Base-by-base conservation (phyloP, 2,329 filamentous ascomycete genomes). In the Chalara sp. region DNA sequence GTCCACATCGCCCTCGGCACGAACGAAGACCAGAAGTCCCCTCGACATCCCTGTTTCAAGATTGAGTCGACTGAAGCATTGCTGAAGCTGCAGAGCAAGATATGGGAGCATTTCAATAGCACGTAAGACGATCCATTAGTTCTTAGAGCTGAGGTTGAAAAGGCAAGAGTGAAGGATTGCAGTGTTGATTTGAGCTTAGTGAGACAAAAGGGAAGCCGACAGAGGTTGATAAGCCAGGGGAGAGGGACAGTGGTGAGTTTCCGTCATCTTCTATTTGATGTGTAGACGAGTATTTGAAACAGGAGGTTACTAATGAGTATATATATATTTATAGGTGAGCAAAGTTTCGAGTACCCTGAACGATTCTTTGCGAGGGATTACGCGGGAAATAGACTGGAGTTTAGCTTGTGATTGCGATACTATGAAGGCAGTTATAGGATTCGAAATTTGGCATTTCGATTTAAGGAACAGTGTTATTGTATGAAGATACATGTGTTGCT, bases 301-400 rank as follows among this genome's bases (percentile, higher is more conserved):
- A 21, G 6, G 31, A 28, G 21, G n/a, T 21, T 13, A 51, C 41
- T 29, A 46, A 30, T 46, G 39, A 5, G 39, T 28, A 12, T n/a
- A 13, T 13, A 13, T 5, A 8, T 8, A n/a, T 50, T 21, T 32
- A 41, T 48, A 75, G 74, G 78, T 3, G 65, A 70, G 0, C 68
- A 78, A 58, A 79, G 78, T 0, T 73, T 75, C 1, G 81, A 84
- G 62, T 83, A 81, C 58, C 80, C 81, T 0, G 70, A 67, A 35
- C 70, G 81, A 11, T 85, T 85, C 63, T 85, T 85, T 63, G 80
- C 78, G 1, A 72, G 78, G 51, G 76, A 80, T 56, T 80, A 71
- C 65, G 75, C 75, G 1, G 76, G 77, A 2, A 79, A 80, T 57
- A 62, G 72, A 48, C 60, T 80, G 33, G 76, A 79, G 60, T 80